Evolutionary conservation across 352 stramenopile genomes (phyloP).

Genomic region (Phytophthora brassicae): DNA sequence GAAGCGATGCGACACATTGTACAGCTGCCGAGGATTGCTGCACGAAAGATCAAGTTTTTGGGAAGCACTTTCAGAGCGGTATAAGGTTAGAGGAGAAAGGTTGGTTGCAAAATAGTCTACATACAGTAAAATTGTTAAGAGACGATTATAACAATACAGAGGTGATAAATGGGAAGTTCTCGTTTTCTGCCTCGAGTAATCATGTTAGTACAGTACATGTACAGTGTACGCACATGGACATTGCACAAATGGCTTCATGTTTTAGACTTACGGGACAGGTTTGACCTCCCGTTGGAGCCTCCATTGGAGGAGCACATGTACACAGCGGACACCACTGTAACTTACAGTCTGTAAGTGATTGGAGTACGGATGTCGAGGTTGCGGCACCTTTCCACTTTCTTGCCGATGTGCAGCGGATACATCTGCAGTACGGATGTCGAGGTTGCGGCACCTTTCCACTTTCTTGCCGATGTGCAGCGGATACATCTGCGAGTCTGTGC

Average conservation of each 20-base stretch:
- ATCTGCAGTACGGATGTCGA: too few species aligned
- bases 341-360: too few species aligned
- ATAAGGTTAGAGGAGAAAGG: background rate
- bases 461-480: background rate
- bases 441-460: background rate
- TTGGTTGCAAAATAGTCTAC: too few species aligned
- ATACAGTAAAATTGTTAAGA: too few species aligned
- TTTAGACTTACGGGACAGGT: too few species aligned
- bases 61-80: background rate
- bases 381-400: background rate
- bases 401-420: too few species aligned
- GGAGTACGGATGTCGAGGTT: too few species aligned
- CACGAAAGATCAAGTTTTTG: conserved; percentile 6
- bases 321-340: too few species aligned
- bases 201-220: too few species aligned
- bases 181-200: background rate
- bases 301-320: too few species aligned
- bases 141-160: background rate
- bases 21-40: background rate
- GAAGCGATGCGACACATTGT: background rate
- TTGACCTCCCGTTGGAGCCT: too few species aligned
- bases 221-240: too few species aligned
- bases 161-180: background rate
- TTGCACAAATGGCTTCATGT: background rate
- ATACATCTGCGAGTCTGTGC: background rate